phyloP scores from a whole-genome alignment of 1,139 yeast species.

The Magnusiomyces paraingens region DNA sequence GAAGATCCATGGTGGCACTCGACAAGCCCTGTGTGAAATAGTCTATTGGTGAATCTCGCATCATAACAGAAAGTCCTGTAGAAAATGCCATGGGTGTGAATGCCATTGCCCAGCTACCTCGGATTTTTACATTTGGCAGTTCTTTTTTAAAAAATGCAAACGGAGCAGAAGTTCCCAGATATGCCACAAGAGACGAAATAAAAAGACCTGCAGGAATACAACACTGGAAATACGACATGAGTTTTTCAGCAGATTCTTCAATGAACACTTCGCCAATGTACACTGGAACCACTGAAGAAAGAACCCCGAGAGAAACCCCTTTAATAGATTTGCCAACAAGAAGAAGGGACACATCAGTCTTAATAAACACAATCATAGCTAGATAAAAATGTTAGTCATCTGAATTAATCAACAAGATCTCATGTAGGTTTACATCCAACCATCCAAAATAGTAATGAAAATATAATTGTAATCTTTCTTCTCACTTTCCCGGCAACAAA shows the following conservation, averaged over 20 bases:
- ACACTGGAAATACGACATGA: constrained; percentile 58
- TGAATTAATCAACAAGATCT: too few relatives aligned
- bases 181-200: constrained; percentile 23
- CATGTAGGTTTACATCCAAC: neutral
- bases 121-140: neutral
- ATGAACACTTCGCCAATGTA: constrained; percentile 58
- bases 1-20: neutral
- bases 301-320: constrained; percentile 58
- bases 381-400: neutral
- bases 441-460: constrained; percentile 1
- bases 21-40: neutral
- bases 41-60: constrained; percentile 2
- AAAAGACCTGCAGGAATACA: constrained; percentile 57
- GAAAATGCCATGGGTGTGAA: neutral
- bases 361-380: constrained; percentile 10
- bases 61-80: neutral
- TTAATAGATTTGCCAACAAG: constrained; percentile 52
- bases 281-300: constrained; percentile 57
- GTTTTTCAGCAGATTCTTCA: constrained; percentile 44
- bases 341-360: constrained; percentile 18
- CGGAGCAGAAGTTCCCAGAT: constrained; percentile 32
- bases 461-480: constrained; percentile 4
- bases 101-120: neutral
- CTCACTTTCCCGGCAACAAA: constrained; percentile 13
- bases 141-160: constrained; percentile 7